Evolutionary conservation across 306 rosid genomes (phyloP), one percentile per base, ranked within the genome.

Genomic region (Sechiopsis laciniata): DNA sequence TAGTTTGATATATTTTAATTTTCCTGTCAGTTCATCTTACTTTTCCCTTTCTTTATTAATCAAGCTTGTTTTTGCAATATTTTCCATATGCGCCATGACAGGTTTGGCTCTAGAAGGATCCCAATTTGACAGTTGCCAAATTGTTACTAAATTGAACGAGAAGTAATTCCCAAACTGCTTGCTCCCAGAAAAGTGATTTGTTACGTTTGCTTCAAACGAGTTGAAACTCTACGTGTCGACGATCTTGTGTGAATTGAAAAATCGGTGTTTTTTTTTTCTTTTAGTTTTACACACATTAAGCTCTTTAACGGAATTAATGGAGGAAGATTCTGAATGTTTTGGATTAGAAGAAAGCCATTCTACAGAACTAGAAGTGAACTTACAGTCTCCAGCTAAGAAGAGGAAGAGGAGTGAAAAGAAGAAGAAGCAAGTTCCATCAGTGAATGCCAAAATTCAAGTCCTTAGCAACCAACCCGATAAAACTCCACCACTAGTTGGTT

Each of bases 71-170:
- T 48, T 29, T 59, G 65, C n/a, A 12, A 55, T 48, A 21, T 58
- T 53, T 50, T 35, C 22, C 19, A 58, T 74, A n/a, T 74, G 69
- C 86, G 87, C 29, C 29, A 37, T 92, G 96, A 91, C 96, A 80
- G 91, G 88, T 82, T 63, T 75, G 74, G 96, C 96, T 77, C 85
- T 93, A 10, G 96, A 92, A 77, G 98, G 98, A 67, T 78, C 90
- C 0, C 96, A 90, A 48, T 92, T 88, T 84, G 96, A 93, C 81
- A 74, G 83, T 48, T 83, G 85, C 22, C 96, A 93, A 19, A 90
- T 79, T 83, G 98, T 90, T 61, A 75, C 96, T 68, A 90, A 86
- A 83, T 85, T 92, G 96, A 84, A 8, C 46, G 93, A 93, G 65
- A 68, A 90, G 37, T 58, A 20, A 14, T 60, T 60, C 45, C 63